phyloP scores from a whole-genome alignment of 441 rosid species.

The Populus trichocarpa region DNA sequence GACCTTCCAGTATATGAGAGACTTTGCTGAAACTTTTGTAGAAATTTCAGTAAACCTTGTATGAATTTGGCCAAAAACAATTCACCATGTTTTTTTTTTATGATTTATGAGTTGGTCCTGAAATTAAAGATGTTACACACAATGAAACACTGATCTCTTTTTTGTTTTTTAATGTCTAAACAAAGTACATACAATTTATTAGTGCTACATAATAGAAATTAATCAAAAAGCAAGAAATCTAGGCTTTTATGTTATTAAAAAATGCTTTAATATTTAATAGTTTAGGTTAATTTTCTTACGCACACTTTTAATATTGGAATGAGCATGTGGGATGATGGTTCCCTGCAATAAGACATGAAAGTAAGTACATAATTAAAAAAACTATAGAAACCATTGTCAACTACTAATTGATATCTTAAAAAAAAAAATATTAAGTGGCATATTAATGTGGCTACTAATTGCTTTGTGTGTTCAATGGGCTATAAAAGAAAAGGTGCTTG shows the following conservation, averaged over 20 bases:
- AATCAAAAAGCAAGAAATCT: background rate
- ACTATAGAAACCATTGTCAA: background rate
- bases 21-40: too few relatives aligned
- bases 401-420: too few relatives aligned
- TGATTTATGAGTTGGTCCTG: too few relatives aligned
- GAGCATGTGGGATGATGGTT: background rate
- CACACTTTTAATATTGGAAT: background rate
- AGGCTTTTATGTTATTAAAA: background rate
- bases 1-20: too few relatives aligned
- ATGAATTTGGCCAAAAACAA: too few relatives aligned
- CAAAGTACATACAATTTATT: too few relatives aligned
- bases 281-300: background rate
- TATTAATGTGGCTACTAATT: background rate
- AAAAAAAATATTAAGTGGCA: background rate
- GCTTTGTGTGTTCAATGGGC: background rate
- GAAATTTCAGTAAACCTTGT: too few relatives aligned
- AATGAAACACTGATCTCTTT: too few relatives aligned
- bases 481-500: background rate
- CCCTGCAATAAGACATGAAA: background rate
- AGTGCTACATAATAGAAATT: background rate
- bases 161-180: too few relatives aligned
- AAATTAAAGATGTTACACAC: too few relatives aligned
- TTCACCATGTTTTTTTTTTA: too few relatives aligned
- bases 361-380: too few relatives aligned
- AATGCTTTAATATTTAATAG: background rate